These are phyloP conservation scores for Gymnopilus dilepis DNA, from an alignment of 768 basidiomycete genomes.

Conservation along the genomic window DNA sequence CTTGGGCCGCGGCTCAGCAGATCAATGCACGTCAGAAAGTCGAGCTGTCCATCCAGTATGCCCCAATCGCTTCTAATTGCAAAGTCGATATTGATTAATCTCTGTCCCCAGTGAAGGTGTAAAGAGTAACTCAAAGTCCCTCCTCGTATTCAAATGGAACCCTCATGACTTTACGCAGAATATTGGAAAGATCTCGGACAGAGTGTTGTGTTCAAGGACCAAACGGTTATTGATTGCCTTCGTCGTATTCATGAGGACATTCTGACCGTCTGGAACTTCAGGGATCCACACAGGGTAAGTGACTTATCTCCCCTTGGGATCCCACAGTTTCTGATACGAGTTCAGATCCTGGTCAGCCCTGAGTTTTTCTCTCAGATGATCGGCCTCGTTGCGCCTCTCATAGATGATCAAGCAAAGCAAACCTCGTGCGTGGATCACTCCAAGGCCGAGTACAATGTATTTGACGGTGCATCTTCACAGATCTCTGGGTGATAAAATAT, in stretches of 20 bases:
- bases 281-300: constrained; percentile 24
- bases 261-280: constrained; percentile 30
- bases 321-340: no score
- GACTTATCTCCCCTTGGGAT: no score
- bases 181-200: constrained; percentile 20
- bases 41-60: constrained; percentile 21
- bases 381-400: no score
- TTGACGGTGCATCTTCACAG: no score
- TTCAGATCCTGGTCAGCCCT: no score
- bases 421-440: no score
- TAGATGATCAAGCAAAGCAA: no score
- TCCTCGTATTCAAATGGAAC: not conserved
- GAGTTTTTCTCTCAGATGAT: no score
- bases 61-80: not conserved
- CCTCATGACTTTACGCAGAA: constrained; percentile 14
- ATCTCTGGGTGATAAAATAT: no score
- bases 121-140: constrained; percentile 19
- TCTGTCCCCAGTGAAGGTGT: constrained; percentile 18
- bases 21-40: constrained; percentile 20
- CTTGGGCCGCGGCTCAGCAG: constrained; percentile 22
- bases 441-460: no score
- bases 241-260: constrained; percentile 21
- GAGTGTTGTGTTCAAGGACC: constrained; percentile 16
- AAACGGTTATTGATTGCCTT: constrained; percentile 19
- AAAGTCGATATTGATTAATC: not conserved